Evolutionary conservation across 2,329 filamentous ascomycete genomes (phyloP).

Genomic region (Lasiodiplodia sp.): DNA sequence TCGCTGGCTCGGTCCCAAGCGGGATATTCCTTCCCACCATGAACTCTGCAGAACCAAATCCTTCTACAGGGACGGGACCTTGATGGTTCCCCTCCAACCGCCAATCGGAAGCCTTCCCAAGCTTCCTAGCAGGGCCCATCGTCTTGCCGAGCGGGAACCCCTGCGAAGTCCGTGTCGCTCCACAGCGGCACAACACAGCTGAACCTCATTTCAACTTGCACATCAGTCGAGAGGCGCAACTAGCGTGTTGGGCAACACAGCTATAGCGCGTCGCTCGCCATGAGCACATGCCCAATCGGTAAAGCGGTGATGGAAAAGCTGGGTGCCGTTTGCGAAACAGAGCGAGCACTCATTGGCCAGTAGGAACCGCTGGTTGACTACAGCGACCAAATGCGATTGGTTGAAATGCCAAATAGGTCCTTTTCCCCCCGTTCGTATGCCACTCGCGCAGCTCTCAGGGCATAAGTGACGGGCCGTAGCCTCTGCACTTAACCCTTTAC

Average conservation of each 20-base stretch:
- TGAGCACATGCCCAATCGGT: background rate
- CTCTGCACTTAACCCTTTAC: conserved; percentile 1
- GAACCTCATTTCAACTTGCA: background rate
- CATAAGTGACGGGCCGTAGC: background rate
- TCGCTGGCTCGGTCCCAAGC: conserved; percentile 10
- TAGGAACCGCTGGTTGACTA: background rate
- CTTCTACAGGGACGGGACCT: conserved; percentile 9
- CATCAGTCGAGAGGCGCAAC: background rate
- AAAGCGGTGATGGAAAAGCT: background rate
- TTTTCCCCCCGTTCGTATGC: background rate
- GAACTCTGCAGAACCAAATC: background rate
- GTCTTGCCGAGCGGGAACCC: conserved; percentile 4
- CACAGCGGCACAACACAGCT: background rate
- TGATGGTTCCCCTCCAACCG: background rate
- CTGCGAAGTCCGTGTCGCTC: conserved; percentile 6
- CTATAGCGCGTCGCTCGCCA: background rate
- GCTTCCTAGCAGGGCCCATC: background rate
- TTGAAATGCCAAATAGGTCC: background rate
- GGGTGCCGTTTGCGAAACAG: background rate
- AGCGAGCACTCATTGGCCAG: background rate
- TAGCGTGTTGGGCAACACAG: background rate
- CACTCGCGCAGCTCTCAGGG: background rate
- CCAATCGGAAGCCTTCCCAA: conserved; percentile 15
- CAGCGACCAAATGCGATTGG: background rate
- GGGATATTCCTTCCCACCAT: conserved; percentile 7